Evolutionary conservation across 306 rosid genomes (phyloP).

Genomic region (Alnus glutinosa): DNA sequence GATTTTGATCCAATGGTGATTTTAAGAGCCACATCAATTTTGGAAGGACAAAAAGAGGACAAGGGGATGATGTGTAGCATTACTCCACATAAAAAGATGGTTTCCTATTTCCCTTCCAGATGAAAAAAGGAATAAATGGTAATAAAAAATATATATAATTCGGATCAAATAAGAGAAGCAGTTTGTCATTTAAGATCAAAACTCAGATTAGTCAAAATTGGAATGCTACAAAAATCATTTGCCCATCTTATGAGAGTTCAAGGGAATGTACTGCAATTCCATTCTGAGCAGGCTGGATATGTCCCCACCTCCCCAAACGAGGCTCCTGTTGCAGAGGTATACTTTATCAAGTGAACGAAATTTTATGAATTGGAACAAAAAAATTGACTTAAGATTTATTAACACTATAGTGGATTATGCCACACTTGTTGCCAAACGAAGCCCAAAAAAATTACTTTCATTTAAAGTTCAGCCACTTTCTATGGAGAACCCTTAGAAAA

Average conservation of each 20-base stretch:
- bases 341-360: background rate
- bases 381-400: background rate
- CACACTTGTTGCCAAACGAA: background rate
- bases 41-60: too few relatives aligned
- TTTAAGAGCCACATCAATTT: too few relatives aligned
- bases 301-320: constrained; percentile 92
- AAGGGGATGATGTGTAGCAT: too few relatives aligned
- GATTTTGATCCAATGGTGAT: too few relatives aligned
- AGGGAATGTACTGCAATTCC: constrained; percentile 77
- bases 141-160: background rate
- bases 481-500: too few relatives aligned
- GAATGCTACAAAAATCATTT: constrained; percentile 31
- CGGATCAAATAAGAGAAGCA: background rate
- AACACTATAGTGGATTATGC: background rate
- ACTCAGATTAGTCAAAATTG: constrained; percentile 52
- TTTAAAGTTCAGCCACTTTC: background rate
- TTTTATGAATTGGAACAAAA: background rate
- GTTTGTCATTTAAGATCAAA: constrained; percentile 2
- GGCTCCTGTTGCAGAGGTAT: constrained; percentile 65
- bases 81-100: too few relatives aligned
- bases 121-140: background rate
- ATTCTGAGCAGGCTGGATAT: constrained; percentile 53
- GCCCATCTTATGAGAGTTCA: constrained; percentile 47
- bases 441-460: background rate
- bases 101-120: too few relatives aligned